Conservation (phyloP, 225 moss, liverwort and hornwort species). For the Rhytidiadelphus loreus region DNA sequence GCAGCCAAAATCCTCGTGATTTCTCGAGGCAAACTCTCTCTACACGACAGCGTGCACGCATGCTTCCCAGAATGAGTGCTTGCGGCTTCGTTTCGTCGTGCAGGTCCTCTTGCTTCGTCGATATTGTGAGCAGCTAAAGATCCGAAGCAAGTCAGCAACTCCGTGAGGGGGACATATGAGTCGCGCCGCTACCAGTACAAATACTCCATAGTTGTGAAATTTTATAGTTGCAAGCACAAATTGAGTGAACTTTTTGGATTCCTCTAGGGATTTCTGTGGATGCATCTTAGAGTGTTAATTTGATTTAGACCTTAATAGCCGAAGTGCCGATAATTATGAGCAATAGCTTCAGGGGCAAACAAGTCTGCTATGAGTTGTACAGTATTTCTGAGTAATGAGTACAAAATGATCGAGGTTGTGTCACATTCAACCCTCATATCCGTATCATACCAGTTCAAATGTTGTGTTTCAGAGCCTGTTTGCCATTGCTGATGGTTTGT, state of each 20-base stretch:
- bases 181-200: not conserved
- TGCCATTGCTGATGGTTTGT: not conserved
- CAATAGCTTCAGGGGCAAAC: not conserved
- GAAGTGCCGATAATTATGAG: not conserved
- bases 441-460: not conserved
- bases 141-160: constrained; percentile 37
- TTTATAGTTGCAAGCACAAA: not conserved
- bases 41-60: no score
- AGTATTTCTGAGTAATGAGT: not conserved
- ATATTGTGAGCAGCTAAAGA: constrained; percentile 65
- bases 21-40: no score
- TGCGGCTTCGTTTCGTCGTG: constrained; percentile 75
- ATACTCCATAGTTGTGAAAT: not conserved
- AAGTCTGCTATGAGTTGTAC: not conserved
- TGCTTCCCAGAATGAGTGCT: constrained; percentile 82
- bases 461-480: not conserved
- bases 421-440: not conserved
- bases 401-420: no score
- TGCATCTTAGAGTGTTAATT: not conserved
- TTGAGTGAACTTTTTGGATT: not conserved
- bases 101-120: constrained; percentile 73
- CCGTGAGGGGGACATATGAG: constrained; percentile 15
- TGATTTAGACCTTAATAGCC: no score
- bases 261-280: not conserved
- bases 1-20: no score